Evolutionary conservation across 75 land plant genomes (phyloP).

Genomic region (Pseudotsuga menziesii): DNA sequence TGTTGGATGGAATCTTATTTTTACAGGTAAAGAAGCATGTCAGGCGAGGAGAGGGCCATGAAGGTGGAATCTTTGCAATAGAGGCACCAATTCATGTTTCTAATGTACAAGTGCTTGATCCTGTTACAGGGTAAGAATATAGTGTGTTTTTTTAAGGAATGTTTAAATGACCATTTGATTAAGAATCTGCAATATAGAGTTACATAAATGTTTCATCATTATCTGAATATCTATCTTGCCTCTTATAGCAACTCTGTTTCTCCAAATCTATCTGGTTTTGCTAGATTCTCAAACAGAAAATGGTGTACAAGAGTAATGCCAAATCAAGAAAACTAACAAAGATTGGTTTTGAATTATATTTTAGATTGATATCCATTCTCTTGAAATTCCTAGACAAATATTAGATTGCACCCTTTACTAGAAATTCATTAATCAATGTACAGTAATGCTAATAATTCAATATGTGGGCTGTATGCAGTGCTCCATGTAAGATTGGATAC

Average conservation of each 20-base stretch:
- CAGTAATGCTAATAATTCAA: slow-evolving; percentile 1
- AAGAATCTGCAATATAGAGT: neutral
- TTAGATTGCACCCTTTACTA: neutral
- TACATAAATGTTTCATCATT: neutral
- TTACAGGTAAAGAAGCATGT: slow-evolving; percentile 96
- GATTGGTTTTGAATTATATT: neutral
- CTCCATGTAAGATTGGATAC: slow-evolving; percentile 71
- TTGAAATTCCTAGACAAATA: neutral
- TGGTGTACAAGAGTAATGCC: neutral
- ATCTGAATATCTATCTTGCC: neutral
- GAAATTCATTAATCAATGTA: slow-evolving; percentile 1
- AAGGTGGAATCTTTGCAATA: slow-evolving; percentile 89
- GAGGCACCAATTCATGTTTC: slow-evolving; percentile 98
- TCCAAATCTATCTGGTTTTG: neutral
- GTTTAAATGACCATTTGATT: neutral
- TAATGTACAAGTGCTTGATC: slow-evolving; percentile 96
- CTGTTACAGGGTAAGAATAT: slow-evolving; percentile 70
- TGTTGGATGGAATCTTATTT: neutral
- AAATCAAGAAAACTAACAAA: neutral
- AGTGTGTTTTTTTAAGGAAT: neutral
- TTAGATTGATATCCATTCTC: neutral
- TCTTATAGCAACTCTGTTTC: neutral
- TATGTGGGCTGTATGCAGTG: slow-evolving; percentile 37
- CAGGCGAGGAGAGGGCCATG: slow-evolving; percentile 76
- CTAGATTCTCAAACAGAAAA: neutral